Base-by-base conservation (phyloP, 2,329 filamentous ascomycete species). In the Aspergillus neoniger region DNA sequence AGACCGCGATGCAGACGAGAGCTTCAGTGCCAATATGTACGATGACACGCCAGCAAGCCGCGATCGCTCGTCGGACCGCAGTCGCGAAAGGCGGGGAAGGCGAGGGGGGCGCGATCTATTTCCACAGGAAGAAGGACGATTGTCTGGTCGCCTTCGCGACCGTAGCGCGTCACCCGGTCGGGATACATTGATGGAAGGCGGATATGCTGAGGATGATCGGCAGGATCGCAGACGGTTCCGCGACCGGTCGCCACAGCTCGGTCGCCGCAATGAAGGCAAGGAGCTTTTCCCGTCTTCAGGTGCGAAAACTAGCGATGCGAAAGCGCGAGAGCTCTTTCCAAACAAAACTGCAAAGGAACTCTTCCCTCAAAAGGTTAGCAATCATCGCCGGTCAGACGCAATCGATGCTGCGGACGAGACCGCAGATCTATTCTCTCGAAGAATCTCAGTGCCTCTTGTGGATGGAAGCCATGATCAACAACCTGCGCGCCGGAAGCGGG, bases 1-100 rank as follows among this genome's bases (percentile, higher is more conserved):
- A 67, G 72, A 74, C 48, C 73, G 72, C 54, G 83, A 84, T 53
- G 82, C 85, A 5, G 80, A 83, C 38, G 79, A 84, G 38, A 80
- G 82, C 0, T 94, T 92, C 67, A 87, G 90, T 68, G 90, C 88
- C 38, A 90, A 86, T 69, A 89, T 96, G 81, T 96, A 96, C 75
- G 92, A 95, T 65, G 92, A 96, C 69, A 85, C 85, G 41, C 67
- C 65, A 44, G 66, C 61, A 15, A 66, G 67, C 19, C 65, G 69
- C 7, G 71, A 73, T 49, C 66, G 67, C 21, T 69, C 70, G 7
- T 59, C 71, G 23, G 74, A 72, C 8, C 69, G 72, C 58, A 66
- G 69, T 55, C 67, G 70, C 48, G 61, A 67, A 50, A 56, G 65
- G 56, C 72, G 74, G n/a, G 70, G 73, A 62, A 63, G 71, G 48